These are phyloP conservation scores for Volvariella surrecta DNA, from an alignment of 1,284 basidiomycete species.

Conservation along the genomic window DNA sequence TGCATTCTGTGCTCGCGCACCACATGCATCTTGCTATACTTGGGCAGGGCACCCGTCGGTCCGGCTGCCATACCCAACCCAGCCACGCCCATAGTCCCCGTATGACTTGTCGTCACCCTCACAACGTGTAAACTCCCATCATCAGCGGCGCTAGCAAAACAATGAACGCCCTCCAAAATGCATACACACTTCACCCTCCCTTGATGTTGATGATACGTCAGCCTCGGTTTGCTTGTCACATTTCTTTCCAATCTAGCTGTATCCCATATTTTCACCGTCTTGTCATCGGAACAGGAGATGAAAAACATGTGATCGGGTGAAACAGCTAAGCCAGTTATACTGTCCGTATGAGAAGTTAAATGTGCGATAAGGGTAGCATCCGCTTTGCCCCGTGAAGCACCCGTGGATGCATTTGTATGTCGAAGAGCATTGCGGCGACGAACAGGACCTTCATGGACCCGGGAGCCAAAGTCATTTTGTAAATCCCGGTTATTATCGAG, in stretches of 20 bases:
- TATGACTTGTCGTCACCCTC: constrained; percentile 64
- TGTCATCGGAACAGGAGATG: constrained; percentile 81
- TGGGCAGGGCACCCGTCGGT: constrained; percentile 41
- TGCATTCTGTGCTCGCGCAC: constrained; percentile 70
- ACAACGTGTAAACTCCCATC: constrained; percentile 84
- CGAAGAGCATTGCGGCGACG: constrained; percentile 65
- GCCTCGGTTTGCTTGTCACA: constrained; percentile 66
- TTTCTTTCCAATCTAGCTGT: constrained; percentile 42
- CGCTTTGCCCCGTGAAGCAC: constrained; percentile 33
- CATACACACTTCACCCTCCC: constrained; percentile 77
- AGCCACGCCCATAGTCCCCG: constrained; percentile 19
- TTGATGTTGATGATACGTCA: constrained; percentile 74
- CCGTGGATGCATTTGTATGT: constrained; percentile 55
- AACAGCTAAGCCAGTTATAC: constrained; percentile 76
- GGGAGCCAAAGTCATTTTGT: constrained; percentile 84
- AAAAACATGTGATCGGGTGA: constrained; percentile 96
- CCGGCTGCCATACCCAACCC: no score
- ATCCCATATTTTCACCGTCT: constrained; percentile 67
- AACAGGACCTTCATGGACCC: constrained; percentile 70
- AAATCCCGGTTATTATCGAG: constrained; percentile 79
- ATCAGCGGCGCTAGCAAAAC: constrained; percentile 82
- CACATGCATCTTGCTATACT: constrained; percentile 73
- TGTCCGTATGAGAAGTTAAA: constrained; percentile 76
- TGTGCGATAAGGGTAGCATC: constrained; percentile 81
- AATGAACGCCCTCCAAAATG: constrained; percentile 77